Percentiles rank a stretch among this genome's conserved stretches.
phyloP scores from a whole-genome alignment of 495 filamentous ascomycete genomes.

The Tetracladium setigerum region DNA sequence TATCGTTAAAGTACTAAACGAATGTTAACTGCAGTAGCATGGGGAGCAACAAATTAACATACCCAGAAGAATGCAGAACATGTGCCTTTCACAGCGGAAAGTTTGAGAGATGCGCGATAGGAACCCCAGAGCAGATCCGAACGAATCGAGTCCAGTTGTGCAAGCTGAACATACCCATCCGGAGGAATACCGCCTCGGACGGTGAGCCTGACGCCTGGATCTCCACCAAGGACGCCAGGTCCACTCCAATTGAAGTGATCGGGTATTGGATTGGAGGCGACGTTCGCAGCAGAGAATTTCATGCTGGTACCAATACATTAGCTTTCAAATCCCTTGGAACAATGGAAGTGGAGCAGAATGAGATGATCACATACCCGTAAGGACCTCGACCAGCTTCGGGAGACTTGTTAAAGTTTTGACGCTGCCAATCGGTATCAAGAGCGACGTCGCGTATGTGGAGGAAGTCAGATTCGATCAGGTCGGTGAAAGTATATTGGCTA shows the following conservation, averaged over 20 bases:
- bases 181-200: constrained; percentile 38
- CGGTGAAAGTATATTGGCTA: constrained; percentile 48
- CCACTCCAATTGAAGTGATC: constrained; percentile 28
- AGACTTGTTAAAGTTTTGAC: constrained; percentile 57
- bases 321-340: not conserved
- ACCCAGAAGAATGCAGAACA: constrained; percentile 78
- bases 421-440: constrained; percentile 47
- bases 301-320: constrained; percentile 2
- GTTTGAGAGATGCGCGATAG: constrained; percentile 58
- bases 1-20: constrained; percentile 62
- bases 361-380: constrained; percentile 44
- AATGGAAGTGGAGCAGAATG: not conserved
- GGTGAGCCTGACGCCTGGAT: constrained; percentile 51
- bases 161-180: constrained; percentile 46
- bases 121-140: constrained; percentile 57
- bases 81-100: constrained; percentile 50
- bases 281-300: constrained; percentile 43
- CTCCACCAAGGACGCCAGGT: constrained; percentile 33
- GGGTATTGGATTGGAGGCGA: constrained; percentile 43
- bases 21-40: constrained; percentile 3
- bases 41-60: constrained; percentile 12
- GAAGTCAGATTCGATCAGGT: constrained; percentile 64
- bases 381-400: constrained; percentile 44
- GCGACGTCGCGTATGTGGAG: constrained; percentile 41
- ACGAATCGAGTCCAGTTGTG: constrained; percentile 50